Evolutionary conservation across 2,329 filamentous ascomycete species (phyloP).

Genomic region (Trichoderma sp.): DNA sequence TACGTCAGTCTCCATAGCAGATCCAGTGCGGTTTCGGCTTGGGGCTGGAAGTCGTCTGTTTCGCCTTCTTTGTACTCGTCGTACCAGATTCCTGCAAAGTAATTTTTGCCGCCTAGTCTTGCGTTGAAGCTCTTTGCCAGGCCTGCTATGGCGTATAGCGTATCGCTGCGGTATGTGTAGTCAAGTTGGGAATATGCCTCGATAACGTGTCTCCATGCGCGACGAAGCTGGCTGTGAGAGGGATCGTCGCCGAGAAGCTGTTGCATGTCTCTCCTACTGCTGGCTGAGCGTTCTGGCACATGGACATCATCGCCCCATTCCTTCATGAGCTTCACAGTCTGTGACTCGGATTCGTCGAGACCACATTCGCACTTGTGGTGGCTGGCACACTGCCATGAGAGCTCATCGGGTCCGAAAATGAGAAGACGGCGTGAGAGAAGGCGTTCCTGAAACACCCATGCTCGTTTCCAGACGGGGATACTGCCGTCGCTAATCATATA

Average conservation of each 20-base stretch:
- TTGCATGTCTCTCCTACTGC: slow-evolving; percentile 11
- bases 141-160: slow-evolving; percentile 18
- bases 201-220: slow-evolving; percentile 14
- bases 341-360: slow-evolving; percentile 7
- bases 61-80: background rate
- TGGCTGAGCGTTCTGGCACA: slow-evolving; percentile 1
- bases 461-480: slow-evolving; percentile 16
- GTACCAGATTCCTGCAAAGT: slow-evolving; percentile 22
- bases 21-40: slow-evolving; percentile 4
- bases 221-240: slow-evolving; percentile 15
- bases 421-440: slow-evolving; percentile 22
- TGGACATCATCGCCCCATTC: slow-evolving; percentile 11
- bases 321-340: slow-evolving; percentile 2
- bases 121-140: slow-evolving; percentile 19
- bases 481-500: slow-evolving; percentile 6
- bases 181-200: slow-evolving; percentile 18
- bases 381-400: slow-evolving; percentile 19
- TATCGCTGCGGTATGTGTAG: slow-evolving; percentile 20
- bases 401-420: slow-evolving; percentile 19
- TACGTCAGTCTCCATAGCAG: slow-evolving; percentile 16
- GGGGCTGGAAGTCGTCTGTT: background rate
- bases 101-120: slow-evolving; percentile 9
- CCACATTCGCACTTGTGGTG: slow-evolving; percentile 21
- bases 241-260: slow-evolving; percentile 4
- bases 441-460: slow-evolving; percentile 22